Evolutionary conservation across 352 stramenopile species (phyloP).

Genomic region (Phytophthora hibernalis): DNA sequence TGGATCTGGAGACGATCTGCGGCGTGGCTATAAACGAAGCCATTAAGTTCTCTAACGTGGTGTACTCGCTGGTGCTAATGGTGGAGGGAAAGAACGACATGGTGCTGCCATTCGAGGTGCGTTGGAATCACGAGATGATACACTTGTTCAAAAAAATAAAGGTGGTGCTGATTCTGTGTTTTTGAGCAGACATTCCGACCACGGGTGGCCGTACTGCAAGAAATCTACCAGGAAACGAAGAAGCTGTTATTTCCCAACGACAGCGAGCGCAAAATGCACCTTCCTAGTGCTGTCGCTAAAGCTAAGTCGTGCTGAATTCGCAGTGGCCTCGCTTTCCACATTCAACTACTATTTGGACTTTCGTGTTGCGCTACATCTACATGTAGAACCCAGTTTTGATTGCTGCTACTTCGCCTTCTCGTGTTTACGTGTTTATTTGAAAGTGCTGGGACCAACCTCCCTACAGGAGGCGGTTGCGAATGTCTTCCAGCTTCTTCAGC

Average conservation of each 20-base stretch:
- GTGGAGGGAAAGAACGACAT: slow-evolving; percentile 70
- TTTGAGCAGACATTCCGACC: slow-evolving; percentile 67
- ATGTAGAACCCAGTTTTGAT: neutral
- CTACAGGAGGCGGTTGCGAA: slow-evolving; percentile 97
- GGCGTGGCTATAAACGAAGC: slow-evolving; percentile 85
- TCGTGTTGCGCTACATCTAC: neutral
- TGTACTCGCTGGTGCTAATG: slow-evolving; percentile 87
- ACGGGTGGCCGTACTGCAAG: slow-evolving; percentile 68
- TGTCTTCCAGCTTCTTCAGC: slow-evolving; percentile 99
- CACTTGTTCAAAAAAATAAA: neutral
- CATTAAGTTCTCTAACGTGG: slow-evolving; percentile 79
- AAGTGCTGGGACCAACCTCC: slow-evolving; percentile 1
- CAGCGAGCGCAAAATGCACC: slow-evolving; percentile 46
- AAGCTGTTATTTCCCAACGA: slow-evolving; percentile 61
- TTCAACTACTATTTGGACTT: neutral
- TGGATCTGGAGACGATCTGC: slow-evolving; percentile 52
- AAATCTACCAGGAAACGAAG: slow-evolving; percentile 72
- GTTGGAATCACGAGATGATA: neutral
- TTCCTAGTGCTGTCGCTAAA: slow-evolving; percentile 41
- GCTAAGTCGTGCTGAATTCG: slow-evolving; percentile 16
- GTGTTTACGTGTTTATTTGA: slow-evolving; percentile 15
- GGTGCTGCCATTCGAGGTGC: slow-evolving; percentile 82
- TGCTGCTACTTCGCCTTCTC: slow-evolving; percentile 13
- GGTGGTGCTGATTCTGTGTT: neutral
- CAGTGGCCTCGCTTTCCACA: neutral